A percentile compares a stretch with the other conserved stretches of the same genome.
Conservation (phyloP, 345 rosid species). For the Linum trigynum region DNA sequence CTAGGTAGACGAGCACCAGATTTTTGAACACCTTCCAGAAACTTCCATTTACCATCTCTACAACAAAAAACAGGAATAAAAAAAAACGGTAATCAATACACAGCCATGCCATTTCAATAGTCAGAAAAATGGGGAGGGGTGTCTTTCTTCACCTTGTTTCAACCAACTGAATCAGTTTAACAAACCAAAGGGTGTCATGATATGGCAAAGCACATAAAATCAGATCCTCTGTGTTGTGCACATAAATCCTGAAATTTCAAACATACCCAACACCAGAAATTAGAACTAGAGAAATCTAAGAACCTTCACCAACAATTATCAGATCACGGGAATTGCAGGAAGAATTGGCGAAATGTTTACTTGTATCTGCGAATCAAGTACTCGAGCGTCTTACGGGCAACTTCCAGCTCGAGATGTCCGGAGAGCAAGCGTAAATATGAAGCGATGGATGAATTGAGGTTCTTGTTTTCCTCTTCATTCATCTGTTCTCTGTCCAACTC, state of each 20-base stretch:
- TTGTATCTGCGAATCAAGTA: conserved; percentile 87
- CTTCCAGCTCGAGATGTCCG: conserved; percentile 50
- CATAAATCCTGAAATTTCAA: conserved; percentile 54
- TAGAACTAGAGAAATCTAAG: background rate
- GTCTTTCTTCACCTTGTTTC: conserved; percentile 46
- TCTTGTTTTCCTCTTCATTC: conserved; percentile 48
- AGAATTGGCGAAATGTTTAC: conserved; percentile 25
- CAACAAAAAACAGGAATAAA: conserved; percentile 6
- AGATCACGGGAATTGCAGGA: background rate
- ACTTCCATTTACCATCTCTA: conserved; percentile 85
- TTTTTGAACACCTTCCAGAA: conserved; percentile 70
- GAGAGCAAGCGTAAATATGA: conserved; percentile 60
- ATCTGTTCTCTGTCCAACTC: conserved; percentile 75
- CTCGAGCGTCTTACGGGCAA: conserved; percentile 72
- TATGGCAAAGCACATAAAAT: conserved; percentile 71
- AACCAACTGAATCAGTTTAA: conserved; percentile 66
- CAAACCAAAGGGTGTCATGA: conserved; percentile 84
- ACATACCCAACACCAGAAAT: background rate
- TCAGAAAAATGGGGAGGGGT: background rate
- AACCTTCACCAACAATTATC: background rate
- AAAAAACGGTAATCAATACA: conserved; percentile 2
- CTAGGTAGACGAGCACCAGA: conserved; percentile 91
- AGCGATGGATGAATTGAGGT: conserved; percentile 43
- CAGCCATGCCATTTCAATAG: background rate
- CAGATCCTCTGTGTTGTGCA: conserved; percentile 66